Evolutionary conservation across 495 filamentous ascomycete species (phyloP).

Genomic region (Xylaria bambusicola): DNA sequence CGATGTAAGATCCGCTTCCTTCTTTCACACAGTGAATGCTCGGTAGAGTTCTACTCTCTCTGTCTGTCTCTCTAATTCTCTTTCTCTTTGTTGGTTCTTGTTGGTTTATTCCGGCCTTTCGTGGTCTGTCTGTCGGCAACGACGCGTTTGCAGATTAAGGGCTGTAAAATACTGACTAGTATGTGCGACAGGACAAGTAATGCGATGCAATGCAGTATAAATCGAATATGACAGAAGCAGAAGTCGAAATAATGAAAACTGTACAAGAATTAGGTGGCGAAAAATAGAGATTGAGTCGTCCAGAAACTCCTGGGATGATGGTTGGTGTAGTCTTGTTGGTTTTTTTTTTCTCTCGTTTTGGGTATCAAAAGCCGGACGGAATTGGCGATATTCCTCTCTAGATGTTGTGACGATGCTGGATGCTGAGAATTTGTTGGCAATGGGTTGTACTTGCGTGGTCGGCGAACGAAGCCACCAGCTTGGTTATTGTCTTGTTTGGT

Average conservation of each 20-base stretch:
- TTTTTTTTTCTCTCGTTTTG: constrained; percentile 11
- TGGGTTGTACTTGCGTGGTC: constrained; percentile 8
- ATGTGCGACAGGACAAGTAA: constrained; percentile 10
- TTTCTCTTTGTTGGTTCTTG: neutral
- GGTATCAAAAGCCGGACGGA: neutral
- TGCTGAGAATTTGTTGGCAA: neutral
- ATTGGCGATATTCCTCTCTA: constrained; percentile 6
- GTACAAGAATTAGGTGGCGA: constrained; percentile 22
- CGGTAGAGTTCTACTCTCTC: neutral
- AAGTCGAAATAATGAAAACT: constrained; percentile 17
- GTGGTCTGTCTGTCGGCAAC: neutral
- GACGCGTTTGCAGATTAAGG: constrained; percentile 16
- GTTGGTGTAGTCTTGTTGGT: neutral
- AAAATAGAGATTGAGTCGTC: constrained; percentile 22
- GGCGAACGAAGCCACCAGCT: constrained; percentile 13
- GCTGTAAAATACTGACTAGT: constrained; percentile 13
- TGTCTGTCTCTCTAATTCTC: neutral
- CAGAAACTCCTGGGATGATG: constrained; percentile 20
- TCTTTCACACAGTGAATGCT: neutral
- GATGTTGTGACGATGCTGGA: constrained; percentile 13
- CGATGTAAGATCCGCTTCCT: neutral
- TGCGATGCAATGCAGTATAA: constrained; percentile 18
- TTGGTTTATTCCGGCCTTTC: neutral
- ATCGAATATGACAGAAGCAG: constrained; percentile 14
- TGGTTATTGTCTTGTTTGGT: constrained; percentile 3